These are phyloP conservation scores for Arthrobotrys musiformis DNA, from an alignment of 2,329 filamentous ascomycete genomes.

Conservation along the genomic window DNA sequence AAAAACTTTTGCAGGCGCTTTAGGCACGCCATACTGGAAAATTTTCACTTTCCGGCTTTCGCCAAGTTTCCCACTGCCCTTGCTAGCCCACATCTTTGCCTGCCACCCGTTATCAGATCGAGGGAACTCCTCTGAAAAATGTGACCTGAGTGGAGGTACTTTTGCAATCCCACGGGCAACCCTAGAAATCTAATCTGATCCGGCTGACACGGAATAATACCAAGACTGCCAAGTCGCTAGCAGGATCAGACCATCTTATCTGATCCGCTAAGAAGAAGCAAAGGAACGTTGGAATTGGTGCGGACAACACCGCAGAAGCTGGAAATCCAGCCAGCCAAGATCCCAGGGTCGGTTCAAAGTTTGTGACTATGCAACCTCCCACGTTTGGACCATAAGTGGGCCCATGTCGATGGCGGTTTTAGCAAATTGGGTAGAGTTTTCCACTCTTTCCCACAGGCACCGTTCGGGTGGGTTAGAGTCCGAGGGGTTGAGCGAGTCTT, in stretches of 20 bases:
- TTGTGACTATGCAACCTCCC: slow-evolving; percentile 47
- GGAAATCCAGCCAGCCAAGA: slow-evolving; percentile 22
- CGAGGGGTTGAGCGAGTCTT: slow-evolving; percentile 4
- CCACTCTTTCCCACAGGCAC: slow-evolving; percentile 15
- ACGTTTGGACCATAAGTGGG: slow-evolving; percentile 28
- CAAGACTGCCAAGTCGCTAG: slow-evolving; percentile 50
- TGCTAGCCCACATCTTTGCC: slow-evolving; percentile 39
- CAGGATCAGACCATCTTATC: slow-evolving; percentile 53
- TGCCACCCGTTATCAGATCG: slow-evolving; percentile 50
- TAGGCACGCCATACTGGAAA: slow-evolving; percentile 51
- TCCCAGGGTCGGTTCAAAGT: slow-evolving; percentile 12
- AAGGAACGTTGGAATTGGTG: slow-evolving; percentile 11
- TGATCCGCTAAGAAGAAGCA: slow-evolving; percentile 49
- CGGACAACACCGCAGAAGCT: slow-evolving; percentile 26
- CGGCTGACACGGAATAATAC: slow-evolving; percentile 55
- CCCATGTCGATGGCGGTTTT: slow-evolving; percentile 23
- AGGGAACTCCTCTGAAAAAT: slow-evolving; percentile 54
- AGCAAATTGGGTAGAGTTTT: slow-evolving; percentile 19
- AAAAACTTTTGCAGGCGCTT: slow-evolving; percentile 23
- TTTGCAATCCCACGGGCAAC: slow-evolving; percentile 15
- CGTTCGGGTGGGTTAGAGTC: slow-evolving; percentile 20
- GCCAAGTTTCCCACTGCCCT: slow-evolving; percentile 32
- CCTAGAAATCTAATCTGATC: slow-evolving; percentile 56
- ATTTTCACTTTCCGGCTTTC: slow-evolving; percentile 45
- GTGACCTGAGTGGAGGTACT: slow-evolving; percentile 26